Base-by-base conservation (phyloP, 2,329 filamentous ascomycete species). In the Epichloe bromicola region DNA sequence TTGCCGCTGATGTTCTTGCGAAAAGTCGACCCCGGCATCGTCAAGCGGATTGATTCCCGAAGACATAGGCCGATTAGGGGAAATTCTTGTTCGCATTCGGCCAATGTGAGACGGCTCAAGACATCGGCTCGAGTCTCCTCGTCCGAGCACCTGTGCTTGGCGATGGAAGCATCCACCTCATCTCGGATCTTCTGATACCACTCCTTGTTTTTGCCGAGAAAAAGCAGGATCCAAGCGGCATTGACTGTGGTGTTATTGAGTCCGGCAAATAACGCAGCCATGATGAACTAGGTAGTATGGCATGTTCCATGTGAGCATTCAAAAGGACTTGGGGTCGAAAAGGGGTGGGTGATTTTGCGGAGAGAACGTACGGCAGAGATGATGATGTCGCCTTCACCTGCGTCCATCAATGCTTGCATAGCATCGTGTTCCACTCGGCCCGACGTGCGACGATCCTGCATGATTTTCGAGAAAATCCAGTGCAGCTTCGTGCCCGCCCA, bases 181-280 rank as follows among this genome's bases (percentile, higher is more conserved):
- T 65, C 62, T 30, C 67, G 71, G 2, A 72, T 63, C 45, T 67
- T 65, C 11, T 51, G 54, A 37, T 70, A 67, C 79, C 79, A 73
- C 49, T 71, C 51, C 15, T 68, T 61, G 57, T 75, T 59, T 49
- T 69, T 52, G 50, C 74, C 60, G 49, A 82, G 66, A 66, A 75
- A 70, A 60, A 71, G 54, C 54, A 80, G 60, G 54, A 79, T 63
- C 69, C 72, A 79, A 2, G 72, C 71, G 1, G 74, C 72, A 55
- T 77, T 79, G 59, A 78, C 71, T 39, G 75, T 76, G 23, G 66
- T 75, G 61, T 80, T 81, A n/a, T 79, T 56, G 36, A 75, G 65
- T n/a, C 76, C 77, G 1, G 77, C 76, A 58, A 77, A 79, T 3
- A 82, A 62, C 0, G 74, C 65, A 12, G 71, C 70, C n/a, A 80